A percentile compares a stretch with the other conserved stretches of the same genome.
These are phyloP conservation scores for Coniosporium apollinis DNA, from an alignment of 495 filamentous ascomycete species.

Conservation along the genomic window DNA sequence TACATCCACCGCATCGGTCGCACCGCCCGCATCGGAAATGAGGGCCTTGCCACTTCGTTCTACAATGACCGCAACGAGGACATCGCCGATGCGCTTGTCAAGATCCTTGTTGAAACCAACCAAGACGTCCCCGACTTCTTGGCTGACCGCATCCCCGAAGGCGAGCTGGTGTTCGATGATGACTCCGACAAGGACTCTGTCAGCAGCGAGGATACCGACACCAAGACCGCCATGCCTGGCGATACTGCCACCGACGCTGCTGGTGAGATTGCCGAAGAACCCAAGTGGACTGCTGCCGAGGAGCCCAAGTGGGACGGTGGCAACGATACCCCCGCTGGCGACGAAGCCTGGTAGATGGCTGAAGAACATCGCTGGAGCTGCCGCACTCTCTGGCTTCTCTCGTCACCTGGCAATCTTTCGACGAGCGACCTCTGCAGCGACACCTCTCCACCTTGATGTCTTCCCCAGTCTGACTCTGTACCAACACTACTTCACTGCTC, in stretches of 20 bases:
- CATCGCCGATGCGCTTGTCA: conserved; percentile 52
- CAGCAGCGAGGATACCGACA: too few relatives aligned
- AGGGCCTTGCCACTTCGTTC: conserved; percentile 75
- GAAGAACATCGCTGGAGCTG: too few relatives aligned
- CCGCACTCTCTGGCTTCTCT: too few relatives aligned
- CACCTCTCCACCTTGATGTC: too few relatives aligned
- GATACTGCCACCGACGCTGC: conserved; percentile 1
- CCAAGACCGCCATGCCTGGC: conserved; percentile 2
- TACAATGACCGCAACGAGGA: conserved; percentile 57
- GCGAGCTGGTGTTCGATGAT: conserved; percentile 12
- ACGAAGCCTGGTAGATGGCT: too few relatives aligned
- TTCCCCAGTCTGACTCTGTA: too few relatives aligned
- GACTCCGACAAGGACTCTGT: conserved; percentile 12
- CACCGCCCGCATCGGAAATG: conserved; percentile 84
- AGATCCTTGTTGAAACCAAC: conserved; percentile 60
- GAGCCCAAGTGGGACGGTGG: too few relatives aligned
- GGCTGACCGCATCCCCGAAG: conserved; percentile 37
- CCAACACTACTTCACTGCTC: too few relatives aligned
- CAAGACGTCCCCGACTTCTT: conserved; percentile 77
- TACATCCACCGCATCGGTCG: conserved; percentile 93
- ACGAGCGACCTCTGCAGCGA: too few relatives aligned
- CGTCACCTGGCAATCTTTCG: too few relatives aligned
- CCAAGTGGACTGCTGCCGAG: background rate
- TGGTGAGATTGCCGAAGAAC: conserved; percentile 2
- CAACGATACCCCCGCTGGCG: too few relatives aligned